Conservation (phyloP, 176 grass and related monocot species). For the Eragrostis nindensis region DNA sequence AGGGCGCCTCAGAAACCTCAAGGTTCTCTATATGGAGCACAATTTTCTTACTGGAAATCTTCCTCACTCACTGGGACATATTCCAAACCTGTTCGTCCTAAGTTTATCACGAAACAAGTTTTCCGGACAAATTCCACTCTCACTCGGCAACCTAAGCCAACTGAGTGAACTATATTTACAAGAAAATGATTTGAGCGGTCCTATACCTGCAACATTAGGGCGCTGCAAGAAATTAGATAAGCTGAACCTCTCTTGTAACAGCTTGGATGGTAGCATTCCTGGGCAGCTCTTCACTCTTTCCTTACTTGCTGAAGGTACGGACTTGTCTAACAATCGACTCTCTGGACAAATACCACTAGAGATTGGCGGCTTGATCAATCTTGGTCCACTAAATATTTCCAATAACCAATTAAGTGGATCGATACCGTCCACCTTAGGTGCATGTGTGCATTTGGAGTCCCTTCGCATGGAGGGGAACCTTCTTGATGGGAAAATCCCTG, state of each 20-base stretch:
- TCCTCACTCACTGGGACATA: constrained; percentile 16
- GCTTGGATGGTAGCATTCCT: constrained; percentile 35
- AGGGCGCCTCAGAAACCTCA: constrained; percentile 25
- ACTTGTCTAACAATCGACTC: constrained; percentile 37
- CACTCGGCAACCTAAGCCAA: constrained; percentile 41
- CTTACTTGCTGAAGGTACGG: constrained; percentile 10
- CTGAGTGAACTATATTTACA: constrained; percentile 28
- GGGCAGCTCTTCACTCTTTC: constrained; percentile 15
- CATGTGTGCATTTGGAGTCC: constrained; percentile 18
- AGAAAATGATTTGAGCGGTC: constrained; percentile 22
- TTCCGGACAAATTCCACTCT: constrained; percentile 41
- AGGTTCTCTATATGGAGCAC: not conserved
- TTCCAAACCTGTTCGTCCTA: constrained; percentile 19
- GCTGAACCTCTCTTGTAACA: constrained; percentile 35
- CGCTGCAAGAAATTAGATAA: constrained; percentile 11
- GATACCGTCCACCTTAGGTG: constrained; percentile 29
- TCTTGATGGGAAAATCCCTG: constrained; percentile 40
- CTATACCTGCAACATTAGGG: constrained; percentile 30
- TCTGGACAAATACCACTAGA: constrained; percentile 32
- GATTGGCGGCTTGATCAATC: constrained; percentile 28
- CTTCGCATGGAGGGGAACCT: constrained; percentile 34
- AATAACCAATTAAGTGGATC: constrained; percentile 42
- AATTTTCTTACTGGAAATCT: constrained; percentile 37
- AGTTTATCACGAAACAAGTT: constrained; percentile 25
- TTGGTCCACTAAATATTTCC: not conserved